Base-by-base conservation (phyloP, 176 grass and related monocot species). In the Aegilops tauschii region DNA sequence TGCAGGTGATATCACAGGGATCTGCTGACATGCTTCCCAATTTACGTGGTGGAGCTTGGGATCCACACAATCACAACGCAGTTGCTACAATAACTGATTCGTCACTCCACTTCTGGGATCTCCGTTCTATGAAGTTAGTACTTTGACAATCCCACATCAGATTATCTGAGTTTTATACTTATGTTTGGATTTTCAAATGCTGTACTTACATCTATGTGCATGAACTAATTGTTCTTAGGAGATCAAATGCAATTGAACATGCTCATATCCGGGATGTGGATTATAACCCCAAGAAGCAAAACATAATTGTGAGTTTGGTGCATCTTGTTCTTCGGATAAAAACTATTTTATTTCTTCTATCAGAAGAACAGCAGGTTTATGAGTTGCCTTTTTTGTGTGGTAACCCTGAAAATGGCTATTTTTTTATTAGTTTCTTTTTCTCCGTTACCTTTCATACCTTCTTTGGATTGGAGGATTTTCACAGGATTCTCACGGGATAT, bases 201-300 rank as follows among this genome's bases (percentile, higher is more conserved):
- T 85, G 23, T 29, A 47, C 21, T 90, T 71, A 63, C 75, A 80
- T 90, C 30, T 85, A 79, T 82, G 1, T 82, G 31, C 61, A 5
- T 88, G 73, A 81, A 76, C 73, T 8, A 52, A 72, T 61, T 76
- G 37, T 73, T 79, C 32, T 82, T 85, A 99, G 97, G 83, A 99
- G 82, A 81, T 79, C 90, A 80, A 85, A 82, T 88, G 71, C 85
- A 81, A 96, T 99, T 89, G 97, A 96, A 52, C 94, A 93, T 82
- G 88, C 90, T 23, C 92, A 94, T 91, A 85, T 94, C 88, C 83
- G 87, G 73, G 97, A 96, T 87, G 82, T 96, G 47, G 97, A 99
- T 91, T 99, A 99, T 74, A 99, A 96, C 87, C 94, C 94, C 21
- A 96, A 99, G 81, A 99, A 89, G 80, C 90, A 94, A 73, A 90